A percentile compares a stretch with the other conserved stretches of the same genome.
Conservation (phyloP, 2,329 filamentous ascomycete species). For the Cladosporium cucumerinum region DNA sequence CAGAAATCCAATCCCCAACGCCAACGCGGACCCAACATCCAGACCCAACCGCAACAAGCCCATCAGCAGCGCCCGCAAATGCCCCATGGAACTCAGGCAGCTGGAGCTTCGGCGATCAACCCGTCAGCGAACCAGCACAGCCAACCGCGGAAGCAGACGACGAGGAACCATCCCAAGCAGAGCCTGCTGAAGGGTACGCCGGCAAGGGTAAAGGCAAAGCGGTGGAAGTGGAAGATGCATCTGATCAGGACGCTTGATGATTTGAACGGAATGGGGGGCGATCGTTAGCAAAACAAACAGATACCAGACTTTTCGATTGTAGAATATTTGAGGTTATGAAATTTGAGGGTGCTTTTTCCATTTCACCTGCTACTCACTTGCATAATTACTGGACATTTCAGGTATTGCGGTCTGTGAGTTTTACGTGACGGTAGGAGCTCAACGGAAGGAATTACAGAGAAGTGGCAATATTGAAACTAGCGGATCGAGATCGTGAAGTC, state of each 20-base stretch:
- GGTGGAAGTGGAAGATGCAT: conserved; percentile 41
- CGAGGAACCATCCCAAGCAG: background rate
- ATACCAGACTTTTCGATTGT: background rate
- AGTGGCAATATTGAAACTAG: background rate
- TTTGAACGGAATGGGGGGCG: background rate
- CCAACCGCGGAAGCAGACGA: background rate
- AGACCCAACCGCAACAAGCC: background rate
- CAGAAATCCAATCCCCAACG: background rate
- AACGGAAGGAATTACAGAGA: background rate
- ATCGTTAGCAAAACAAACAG: background rate
- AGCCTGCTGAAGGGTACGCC: background rate
- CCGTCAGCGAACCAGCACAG: background rate
- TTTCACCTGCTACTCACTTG: too few relatives aligned
- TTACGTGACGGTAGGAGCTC: background rate
- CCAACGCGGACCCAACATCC: background rate
- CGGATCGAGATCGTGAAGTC: background rate
- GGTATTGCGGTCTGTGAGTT: too few relatives aligned
- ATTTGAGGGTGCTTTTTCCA: background rate
- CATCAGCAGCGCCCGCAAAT: conserved; percentile 3
- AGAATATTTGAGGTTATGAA: background rate
- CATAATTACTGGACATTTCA: too few relatives aligned
- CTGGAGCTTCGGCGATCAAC: conserved; percentile 22
- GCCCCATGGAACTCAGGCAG: conserved; percentile 15
- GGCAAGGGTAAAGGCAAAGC: conserved; percentile 33
- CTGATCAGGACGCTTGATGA: conserved; percentile 25